A percentile compares a stretch with the other conserved stretches of the same genome.
These are phyloP conservation scores for Paramyrothecium roridum DNA, from an alignment of 2,329 filamentous ascomycete genomes.

Conservation along the genomic window DNA sequence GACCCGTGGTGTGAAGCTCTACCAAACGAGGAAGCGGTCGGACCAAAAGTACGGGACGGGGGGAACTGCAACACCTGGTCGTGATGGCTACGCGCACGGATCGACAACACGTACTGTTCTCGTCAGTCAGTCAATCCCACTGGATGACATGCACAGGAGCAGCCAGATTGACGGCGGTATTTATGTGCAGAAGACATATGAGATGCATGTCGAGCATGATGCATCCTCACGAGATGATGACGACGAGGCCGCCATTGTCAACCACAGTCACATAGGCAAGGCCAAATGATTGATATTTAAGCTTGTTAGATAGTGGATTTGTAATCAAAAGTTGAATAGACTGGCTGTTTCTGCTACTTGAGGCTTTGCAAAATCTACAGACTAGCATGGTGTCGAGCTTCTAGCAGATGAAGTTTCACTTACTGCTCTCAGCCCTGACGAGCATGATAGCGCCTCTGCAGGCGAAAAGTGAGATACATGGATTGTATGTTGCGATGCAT, in stretches of 20 bases:
- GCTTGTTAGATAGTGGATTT: too few species aligned
- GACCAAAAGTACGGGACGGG: neutral
- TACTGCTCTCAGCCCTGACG: too few species aligned
- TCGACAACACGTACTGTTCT: slow-evolving; percentile 4
- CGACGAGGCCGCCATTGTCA: slow-evolving; percentile 5
- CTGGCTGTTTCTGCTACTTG: too few species aligned
- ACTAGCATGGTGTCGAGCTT: too few species aligned
- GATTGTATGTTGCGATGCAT: too few species aligned
- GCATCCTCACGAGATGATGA: neutral
- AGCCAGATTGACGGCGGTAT: slow-evolving; percentile 9
- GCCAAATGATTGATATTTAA: too few species aligned
- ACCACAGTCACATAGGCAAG: neutral
- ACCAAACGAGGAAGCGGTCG: slow-evolving; percentile 4
- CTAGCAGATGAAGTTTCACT: too few species aligned
- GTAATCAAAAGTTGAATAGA: too few species aligned
- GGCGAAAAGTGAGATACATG: too few species aligned
- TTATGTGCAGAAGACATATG: slow-evolving; percentile 11
- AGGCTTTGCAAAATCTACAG: too few species aligned
- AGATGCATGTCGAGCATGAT: neutral
- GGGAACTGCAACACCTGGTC: neutral
- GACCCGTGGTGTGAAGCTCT: slow-evolving; percentile 7
- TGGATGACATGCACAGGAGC: slow-evolving; percentile 12
- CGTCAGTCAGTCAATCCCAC: slow-evolving; percentile 9
- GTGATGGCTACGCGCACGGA: neutral
- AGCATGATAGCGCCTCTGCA: too few species aligned